Base-by-base conservation (phyloP, 495 filamentous ascomycete genomes). In the Letharia lupina region DNA sequence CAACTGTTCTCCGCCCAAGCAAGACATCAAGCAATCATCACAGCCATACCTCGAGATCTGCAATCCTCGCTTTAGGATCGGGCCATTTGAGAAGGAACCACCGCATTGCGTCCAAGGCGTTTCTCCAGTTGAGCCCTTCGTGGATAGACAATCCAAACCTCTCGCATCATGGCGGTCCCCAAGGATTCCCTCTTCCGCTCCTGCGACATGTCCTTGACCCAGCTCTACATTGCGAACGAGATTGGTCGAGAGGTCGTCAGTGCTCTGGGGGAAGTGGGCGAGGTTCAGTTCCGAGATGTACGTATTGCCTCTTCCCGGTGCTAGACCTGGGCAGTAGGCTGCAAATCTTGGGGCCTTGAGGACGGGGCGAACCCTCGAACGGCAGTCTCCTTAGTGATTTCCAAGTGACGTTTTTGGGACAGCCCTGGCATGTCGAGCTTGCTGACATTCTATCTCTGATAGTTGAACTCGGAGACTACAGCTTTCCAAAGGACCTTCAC, bases 151-250 rank as follows among this genome's bases (percentile, higher is more conserved):
- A 41, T 28, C 35, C 58, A 31, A 20, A 41, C 42, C 44, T 40
- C 8, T 61, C 39, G 42, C 59, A 61, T 57, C 23, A 86, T 86
- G 83, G 82, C 75, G 64, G 70, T 74, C 35, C 80, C 73, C 44
- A 83, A 89, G 79, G 92, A 98, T 78, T 96, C 91, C 78, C 88
- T 96, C 81, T 97, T 99, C 89, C 94, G 95, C 82, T 98, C 95
- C 74, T 88, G 91, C 89, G 93, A 98, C 79, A 99, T 99, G 94
- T 96, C 91, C 84, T 87, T 99, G 85, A 95, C 95, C 75, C 94
- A 98, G 84, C 88, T 99, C 71, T 99, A 97, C 79, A 92, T 98
- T 72, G 90, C 94, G 69, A 97, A 96, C 72, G 94, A 99, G 81
- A 97, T 98, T 68, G 93, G 95, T 70, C 86, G 94, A 75, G 94